A percentile compares a stretch with the other conserved stretches of the same genome.
Conservation (phyloP, 1,284 basidiomycete species). For the Sparassis latifolia region DNA sequence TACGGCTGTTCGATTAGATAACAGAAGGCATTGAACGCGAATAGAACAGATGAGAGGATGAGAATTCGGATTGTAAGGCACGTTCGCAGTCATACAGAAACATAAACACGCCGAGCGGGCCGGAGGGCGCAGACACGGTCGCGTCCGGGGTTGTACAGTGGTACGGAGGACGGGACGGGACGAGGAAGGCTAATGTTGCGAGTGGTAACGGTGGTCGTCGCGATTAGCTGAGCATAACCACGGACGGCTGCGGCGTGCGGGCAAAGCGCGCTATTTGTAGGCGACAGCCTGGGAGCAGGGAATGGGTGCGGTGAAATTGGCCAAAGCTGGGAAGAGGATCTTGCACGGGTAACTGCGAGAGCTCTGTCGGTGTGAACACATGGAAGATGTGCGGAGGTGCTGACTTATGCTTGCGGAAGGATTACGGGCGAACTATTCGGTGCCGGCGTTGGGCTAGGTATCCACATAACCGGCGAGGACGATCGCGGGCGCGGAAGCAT, state of each 20-base stretch:
- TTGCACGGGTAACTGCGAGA: background rate
- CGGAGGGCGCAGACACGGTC: too few species aligned
- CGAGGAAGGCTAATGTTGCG: too few species aligned
- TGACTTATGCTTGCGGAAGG: background rate
- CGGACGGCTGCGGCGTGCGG: conserved; percentile 4
- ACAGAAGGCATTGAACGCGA: background rate
- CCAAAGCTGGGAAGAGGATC: background rate
- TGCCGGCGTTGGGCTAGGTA: too few species aligned
- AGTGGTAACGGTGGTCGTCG: too few species aligned
- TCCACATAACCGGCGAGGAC: background rate
- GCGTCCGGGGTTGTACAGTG: too few species aligned
- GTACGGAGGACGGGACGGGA: too few species aligned
- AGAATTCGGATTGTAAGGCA: too few species aligned
- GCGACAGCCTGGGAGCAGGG: conserved; percentile 8
- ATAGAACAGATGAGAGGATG: background rate
- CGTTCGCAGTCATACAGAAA: too few species aligned
- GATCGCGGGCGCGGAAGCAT: background rate
- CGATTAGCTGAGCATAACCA: too few species aligned
- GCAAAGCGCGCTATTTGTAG: conserved; percentile 1
- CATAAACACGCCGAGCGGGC: too few species aligned
- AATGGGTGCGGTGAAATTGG: background rate
- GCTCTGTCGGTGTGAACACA: background rate
- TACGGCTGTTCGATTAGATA: background rate
- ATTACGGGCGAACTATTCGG: too few species aligned
- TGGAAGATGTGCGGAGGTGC: background rate